A percentile compares a stretch with the other conserved stretches of the same genome.
Conservation (phyloP, 345 rosid species). For the Citrus mangshanensis region DNA sequence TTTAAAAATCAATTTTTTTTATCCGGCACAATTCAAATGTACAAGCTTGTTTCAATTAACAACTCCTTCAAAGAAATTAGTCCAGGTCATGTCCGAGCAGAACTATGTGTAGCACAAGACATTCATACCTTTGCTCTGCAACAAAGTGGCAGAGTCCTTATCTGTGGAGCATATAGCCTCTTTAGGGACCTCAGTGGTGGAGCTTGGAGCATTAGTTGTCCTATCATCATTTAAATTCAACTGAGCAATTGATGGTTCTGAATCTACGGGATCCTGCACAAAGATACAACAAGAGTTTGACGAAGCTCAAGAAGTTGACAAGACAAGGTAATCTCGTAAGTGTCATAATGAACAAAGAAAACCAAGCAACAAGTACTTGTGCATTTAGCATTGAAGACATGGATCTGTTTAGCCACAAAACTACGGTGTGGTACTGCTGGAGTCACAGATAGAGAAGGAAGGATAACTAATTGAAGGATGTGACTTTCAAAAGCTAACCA, state of each 20-base stretch:
- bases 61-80: background rate
- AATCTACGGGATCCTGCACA: slow-evolving; percentile 34
- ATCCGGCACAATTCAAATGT: background rate
- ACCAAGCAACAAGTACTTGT: background rate
- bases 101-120: background rate
- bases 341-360: slow-evolving; percentile 5
- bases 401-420: background rate
- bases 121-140: slow-evolving; percentile 40
- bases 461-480: background rate
- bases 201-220: slow-evolving; percentile 24
- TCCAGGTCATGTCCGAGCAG: background rate
- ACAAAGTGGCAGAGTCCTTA: slow-evolving; percentile 15
- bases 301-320: background rate
- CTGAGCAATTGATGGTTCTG: slow-evolving; percentile 21
- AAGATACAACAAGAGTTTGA: background rate
- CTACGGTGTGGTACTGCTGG: background rate
- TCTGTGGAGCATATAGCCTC: slow-evolving; percentile 18
- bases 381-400: background rate
- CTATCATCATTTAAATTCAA: slow-evolving; percentile 40
- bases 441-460: too few species aligned
- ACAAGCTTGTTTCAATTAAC: background rate
- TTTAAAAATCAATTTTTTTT: background rate
- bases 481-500: background rate
- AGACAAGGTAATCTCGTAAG: background rate
- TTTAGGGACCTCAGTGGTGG: slow-evolving; percentile 19